Evolutionary conservation across 768 basidiomycete genomes (phyloP).

Genomic region (Rhodotorula paludigena): DNA sequence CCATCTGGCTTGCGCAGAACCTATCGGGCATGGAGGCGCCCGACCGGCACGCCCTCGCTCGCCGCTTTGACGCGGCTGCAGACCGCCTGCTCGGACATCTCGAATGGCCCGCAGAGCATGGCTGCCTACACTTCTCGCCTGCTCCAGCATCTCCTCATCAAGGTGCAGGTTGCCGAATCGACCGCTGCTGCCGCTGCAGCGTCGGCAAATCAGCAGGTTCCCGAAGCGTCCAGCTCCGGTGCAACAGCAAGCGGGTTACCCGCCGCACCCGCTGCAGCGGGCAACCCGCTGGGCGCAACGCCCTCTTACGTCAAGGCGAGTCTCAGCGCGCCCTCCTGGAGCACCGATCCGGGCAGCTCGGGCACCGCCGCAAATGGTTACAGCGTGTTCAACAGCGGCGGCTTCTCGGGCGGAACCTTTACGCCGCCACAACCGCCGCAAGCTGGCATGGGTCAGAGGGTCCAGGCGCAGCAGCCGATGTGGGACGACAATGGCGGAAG

Average conservation of each 20-base stretch:
- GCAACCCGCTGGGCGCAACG: too few species aligned
- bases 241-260: background rate
- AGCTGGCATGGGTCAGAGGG: too few species aligned
- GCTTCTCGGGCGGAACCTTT: background rate
- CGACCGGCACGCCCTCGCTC: background rate
- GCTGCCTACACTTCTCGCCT: slow-evolving; percentile 10
- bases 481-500: background rate
- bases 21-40: slow-evolving; percentile 1
- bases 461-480: background rate
- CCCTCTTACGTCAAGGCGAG: background rate
- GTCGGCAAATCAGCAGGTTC: too few species aligned
- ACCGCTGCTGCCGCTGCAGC: background rate
- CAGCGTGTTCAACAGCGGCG: background rate
- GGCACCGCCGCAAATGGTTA: background rate
- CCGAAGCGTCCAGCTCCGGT: background rate
- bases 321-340: slow-evolving; percentile 10
- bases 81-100: background rate
- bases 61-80: slow-evolving; percentile 2
- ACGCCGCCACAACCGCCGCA: too few species aligned
- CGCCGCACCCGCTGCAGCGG: too few species aligned
- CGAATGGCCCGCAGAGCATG: background rate
- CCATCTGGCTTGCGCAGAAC: slow-evolving; percentile 20
- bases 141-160: slow-evolving; percentile 5
- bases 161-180: background rate
- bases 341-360: background rate